phyloP scores from a whole-genome alignment of 2,329 filamentous ascomycete genomes.

The Zopfia rhizophila region DNA sequence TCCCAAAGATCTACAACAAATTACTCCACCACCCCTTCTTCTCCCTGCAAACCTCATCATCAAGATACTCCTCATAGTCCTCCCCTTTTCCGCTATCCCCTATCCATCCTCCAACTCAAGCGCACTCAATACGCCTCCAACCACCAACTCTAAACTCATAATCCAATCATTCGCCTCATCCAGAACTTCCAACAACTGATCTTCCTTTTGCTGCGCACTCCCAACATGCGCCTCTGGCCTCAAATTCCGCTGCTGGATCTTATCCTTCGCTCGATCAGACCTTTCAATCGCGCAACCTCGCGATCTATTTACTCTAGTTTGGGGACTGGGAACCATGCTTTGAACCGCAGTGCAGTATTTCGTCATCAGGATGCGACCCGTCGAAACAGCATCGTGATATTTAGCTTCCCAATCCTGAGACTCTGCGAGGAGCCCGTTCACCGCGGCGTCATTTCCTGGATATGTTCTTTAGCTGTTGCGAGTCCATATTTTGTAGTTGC shows the following conservation, averaged over 20 bases:
- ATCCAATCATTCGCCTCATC: slow-evolving; percentile 22
- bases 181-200: slow-evolving; percentile 23
- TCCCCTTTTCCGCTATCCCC: slow-evolving; percentile 16
- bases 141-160: slow-evolving; percentile 30
- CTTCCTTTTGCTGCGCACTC: slow-evolving; percentile 5
- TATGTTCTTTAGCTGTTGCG: too few relatives aligned
- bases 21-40: slow-evolving; percentile 21
- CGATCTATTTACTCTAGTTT: slow-evolving; percentile 16
- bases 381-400: slow-evolving; percentile 9
- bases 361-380: too few relatives aligned
- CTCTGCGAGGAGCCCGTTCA: too few relatives aligned
- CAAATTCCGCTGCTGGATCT: slow-evolving; percentile 28
- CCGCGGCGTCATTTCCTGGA: too few relatives aligned
- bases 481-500: too few relatives aligned
- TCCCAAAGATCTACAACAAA: slow-evolving; percentile 18
- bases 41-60: slow-evolving; percentile 15
- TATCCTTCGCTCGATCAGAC: slow-evolving; percentile 29
- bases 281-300: slow-evolving; percentile 18
- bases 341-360: too few relatives aligned
- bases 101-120: slow-evolving; percentile 14
- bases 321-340: background rate
- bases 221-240: slow-evolving; percentile 18
- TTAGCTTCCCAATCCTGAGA: too few relatives aligned
- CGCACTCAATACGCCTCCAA: slow-evolving; percentile 23
- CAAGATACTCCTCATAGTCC: slow-evolving; percentile 12